These are phyloP conservation scores for Didymella lethalis DNA, from an alignment of 2,329 filamentous ascomycete species.

Conservation along the genomic window DNA sequence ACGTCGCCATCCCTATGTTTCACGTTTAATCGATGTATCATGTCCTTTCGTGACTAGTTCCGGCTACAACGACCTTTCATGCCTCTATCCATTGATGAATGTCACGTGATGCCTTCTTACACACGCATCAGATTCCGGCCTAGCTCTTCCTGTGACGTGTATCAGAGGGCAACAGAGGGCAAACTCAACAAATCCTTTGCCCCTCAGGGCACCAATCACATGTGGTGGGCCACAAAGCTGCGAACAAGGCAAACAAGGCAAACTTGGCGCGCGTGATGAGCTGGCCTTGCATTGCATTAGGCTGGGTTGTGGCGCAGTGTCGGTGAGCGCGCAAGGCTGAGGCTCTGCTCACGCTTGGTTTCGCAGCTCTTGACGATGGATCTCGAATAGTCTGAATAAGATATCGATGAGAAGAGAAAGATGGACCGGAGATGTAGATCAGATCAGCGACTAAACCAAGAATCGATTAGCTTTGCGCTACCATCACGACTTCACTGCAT, in stretches of 20 bases:
- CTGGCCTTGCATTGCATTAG: constrained; percentile 4
- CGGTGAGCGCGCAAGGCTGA: neutral
- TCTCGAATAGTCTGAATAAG: neutral
- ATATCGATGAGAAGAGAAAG: neutral
- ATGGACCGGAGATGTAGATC: neutral
- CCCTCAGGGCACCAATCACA: neutral
- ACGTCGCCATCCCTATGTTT: no score
- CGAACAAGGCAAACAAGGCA: neutral
- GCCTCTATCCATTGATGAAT: no score
- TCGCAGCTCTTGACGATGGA: neutral
- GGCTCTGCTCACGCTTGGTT: neutral
- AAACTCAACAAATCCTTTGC: neutral
- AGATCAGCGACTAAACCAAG: neutral
- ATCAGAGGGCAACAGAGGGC: neutral
- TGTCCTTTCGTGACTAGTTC: no score
- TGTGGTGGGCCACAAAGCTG: neutral
- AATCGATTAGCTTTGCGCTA: neutral
- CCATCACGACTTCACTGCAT: neutral
- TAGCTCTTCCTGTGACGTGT: no score
- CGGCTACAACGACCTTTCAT: no score
- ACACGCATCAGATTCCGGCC: no score
- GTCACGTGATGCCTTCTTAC: no score
- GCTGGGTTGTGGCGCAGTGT: neutral
- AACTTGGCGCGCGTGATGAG: neutral
- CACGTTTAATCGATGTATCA: no score